A percentile compares a stretch with the other conserved stretches of the same genome.
These are phyloP conservation scores for Alternaria triticina DNA, from an alignment of 2,329 filamentous ascomycete genomes.

Conservation along the genomic window DNA sequence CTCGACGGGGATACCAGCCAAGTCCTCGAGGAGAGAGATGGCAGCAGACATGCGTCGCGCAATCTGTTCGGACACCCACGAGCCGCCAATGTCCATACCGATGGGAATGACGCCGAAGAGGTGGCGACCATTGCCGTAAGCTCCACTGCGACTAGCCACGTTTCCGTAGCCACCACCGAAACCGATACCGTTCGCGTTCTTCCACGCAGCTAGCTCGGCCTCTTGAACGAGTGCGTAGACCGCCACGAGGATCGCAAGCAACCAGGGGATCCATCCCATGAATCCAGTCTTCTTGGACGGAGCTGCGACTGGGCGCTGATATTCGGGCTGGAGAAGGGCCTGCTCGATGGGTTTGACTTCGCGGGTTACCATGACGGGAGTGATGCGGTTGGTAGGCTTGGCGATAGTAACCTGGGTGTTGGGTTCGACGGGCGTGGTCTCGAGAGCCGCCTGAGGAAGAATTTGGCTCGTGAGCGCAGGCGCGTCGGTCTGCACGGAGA, in stretches of 20 bases:
- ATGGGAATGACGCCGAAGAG: constrained; percentile 23
- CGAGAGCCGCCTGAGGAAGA: not conserved
- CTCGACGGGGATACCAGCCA: constrained; percentile 13
- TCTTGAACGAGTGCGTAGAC: constrained; percentile 8
- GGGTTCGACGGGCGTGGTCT: not conserved
- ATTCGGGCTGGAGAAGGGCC: not conserved
- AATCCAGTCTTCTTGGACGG: not conserved
- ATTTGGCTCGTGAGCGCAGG: not conserved
- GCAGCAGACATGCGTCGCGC: constrained; percentile 12
- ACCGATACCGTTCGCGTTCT: constrained; percentile 17
- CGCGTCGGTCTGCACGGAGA: constrained; percentile 7
- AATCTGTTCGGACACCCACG: constrained; percentile 15
- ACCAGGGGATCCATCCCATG: not conserved
- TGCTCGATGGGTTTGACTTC: constrained; percentile 8
- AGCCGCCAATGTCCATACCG: constrained; percentile 24
- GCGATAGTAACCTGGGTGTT: not conserved
- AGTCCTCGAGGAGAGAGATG: constrained; percentile 17
- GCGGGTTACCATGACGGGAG: constrained; percentile 1
- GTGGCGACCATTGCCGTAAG: constrained; percentile 25
- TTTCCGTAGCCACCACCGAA: constrained; percentile 18
- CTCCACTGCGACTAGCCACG: constrained; percentile 6
- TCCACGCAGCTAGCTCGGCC: constrained; percentile 13
- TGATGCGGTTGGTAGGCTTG: constrained; percentile 1
- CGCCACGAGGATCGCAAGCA: constrained; percentile 10
- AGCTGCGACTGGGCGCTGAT: not conserved